phyloP scores from a whole-genome alignment of 148 eudicot genomes.

The Selenicereus undatus region DNA sequence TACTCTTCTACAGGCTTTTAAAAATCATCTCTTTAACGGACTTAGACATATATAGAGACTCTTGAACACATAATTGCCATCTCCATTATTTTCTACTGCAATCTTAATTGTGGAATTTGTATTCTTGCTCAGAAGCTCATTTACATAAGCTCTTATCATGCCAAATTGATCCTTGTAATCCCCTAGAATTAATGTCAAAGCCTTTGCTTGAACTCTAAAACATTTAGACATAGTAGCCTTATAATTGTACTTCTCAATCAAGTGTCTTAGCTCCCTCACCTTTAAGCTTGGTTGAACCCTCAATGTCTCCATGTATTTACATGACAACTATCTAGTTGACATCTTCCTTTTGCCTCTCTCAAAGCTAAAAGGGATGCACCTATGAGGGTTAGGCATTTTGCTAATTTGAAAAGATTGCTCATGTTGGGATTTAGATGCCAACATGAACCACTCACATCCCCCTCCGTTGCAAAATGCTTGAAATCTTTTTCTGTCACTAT shows the following conservation, averaged over 20 bases:
- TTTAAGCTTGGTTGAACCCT: neutral
- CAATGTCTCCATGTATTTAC: neutral
- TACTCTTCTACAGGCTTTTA: neutral
- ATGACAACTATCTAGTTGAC: neutral
- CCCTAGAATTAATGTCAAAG: neutral
- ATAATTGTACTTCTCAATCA: too few relatives aligned
- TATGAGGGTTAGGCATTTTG: neutral
- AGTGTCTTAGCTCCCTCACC: neutral
- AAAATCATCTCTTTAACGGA: neutral
- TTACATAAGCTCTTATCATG: neutral
- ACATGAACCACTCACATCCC: neutral
- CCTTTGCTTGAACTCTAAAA: neutral
- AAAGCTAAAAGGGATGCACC: neutral
- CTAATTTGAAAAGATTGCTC: neutral
- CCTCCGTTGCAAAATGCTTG: neutral
- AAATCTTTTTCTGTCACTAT: neutral
- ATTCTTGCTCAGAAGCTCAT: neutral
- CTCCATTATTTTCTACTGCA: neutral
- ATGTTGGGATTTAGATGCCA: neutral
- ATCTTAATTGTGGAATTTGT: too few relatives aligned
- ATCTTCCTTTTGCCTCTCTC: neutral
- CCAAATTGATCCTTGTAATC: neutral
- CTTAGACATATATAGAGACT: neutral
- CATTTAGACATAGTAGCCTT: neutral
- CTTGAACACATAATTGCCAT: neutral